Evolutionary conservation across 257 asterid species (phyloP).

Genomic region (Agastache rugosa): DNA sequence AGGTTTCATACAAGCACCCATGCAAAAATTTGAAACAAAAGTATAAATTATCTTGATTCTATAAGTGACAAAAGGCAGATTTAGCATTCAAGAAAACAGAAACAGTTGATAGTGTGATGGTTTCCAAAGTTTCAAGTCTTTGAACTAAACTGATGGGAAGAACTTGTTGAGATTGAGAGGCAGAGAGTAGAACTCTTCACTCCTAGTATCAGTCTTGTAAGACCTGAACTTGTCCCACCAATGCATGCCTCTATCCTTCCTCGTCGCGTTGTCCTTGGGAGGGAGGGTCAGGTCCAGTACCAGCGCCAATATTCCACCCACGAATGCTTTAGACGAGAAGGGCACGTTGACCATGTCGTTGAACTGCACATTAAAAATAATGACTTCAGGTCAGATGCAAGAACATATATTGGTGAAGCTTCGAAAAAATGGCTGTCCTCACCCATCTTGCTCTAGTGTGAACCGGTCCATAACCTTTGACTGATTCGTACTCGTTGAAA

Average conservation of each 20-base stretch:
- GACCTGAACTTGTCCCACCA: constrained; percentile 93
- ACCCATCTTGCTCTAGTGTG: constrained; percentile 96
- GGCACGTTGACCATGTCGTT: constrained; percentile 92
- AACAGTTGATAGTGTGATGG: background rate
- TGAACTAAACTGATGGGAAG: constrained; percentile 77
- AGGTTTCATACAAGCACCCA: background rate
- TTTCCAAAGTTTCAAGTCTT: no score
- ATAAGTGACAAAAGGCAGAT: background rate
- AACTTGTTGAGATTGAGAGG: constrained; percentile 92
- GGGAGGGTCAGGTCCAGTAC: constrained; percentile 70
- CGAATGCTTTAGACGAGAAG: constrained; percentile 80
- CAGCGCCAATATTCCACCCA: constrained; percentile 74
- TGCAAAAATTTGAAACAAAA: background rate
- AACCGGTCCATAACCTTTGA: constrained; percentile 68
- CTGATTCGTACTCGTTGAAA: constrained; percentile 71
- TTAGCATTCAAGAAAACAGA: background rate
- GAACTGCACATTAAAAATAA: constrained; percentile 51
- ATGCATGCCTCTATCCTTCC: constrained; percentile 89
- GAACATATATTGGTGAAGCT: background rate
- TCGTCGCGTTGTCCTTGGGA: constrained; percentile 59
- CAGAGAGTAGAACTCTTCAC: constrained; percentile 85
- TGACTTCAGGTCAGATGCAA: background rate
- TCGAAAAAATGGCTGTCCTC: constrained; percentile 26
- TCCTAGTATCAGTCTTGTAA: constrained; percentile 77
- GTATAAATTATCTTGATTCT: background rate